These are phyloP conservation scores for Pisolithus microcarpus DNA, from an alignment of 768 basidiomycete species.

Conservation along the genomic window DNA sequence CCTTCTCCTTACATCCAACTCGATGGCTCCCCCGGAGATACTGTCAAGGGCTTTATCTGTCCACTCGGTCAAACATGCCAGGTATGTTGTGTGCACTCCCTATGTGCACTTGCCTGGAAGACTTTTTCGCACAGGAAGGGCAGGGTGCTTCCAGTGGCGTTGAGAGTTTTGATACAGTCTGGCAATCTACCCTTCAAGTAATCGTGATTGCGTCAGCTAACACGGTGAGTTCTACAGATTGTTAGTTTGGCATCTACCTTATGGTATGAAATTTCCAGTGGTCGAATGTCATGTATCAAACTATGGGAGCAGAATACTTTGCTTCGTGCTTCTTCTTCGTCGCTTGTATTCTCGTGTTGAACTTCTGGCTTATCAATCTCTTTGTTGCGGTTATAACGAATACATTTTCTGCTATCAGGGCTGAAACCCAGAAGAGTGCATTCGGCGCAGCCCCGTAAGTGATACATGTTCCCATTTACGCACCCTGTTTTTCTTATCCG, in stretches of 20 bases:
- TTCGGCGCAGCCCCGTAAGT: conserved; percentile 63
- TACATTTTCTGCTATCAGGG: conserved; percentile 81
- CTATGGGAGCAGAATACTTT: conserved; percentile 88
- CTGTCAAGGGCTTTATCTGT: conserved; percentile 81
- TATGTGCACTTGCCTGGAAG: neutral
- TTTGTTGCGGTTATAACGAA: conserved; percentile 96
- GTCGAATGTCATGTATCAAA: conserved; percentile 76
- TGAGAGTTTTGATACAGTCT: conserved; percentile 86
- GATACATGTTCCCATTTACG: neutral
- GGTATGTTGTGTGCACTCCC: conserved; percentile 32
- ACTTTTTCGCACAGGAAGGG: conserved; percentile 38
- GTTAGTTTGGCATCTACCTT: neutral
- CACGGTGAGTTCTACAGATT: conserved; percentile 41
- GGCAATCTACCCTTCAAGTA: conserved; percentile 74
- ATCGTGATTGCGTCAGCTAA: conserved; percentile 77
- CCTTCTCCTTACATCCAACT: conserved; percentile 35
- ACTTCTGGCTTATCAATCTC: conserved; percentile 91
- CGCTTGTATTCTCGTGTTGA: conserved; percentile 73
- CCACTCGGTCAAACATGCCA: conserved; percentile 79
- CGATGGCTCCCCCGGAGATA: conserved; percentile 31
- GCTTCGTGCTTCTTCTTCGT: conserved; percentile 87
- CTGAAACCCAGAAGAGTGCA: conserved; percentile 83
- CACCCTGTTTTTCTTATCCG: neutral
- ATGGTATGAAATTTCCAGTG: conserved; percentile 39
- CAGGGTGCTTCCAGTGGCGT: conserved; percentile 59